Base-by-base conservation (phyloP, 495 filamentous ascomycete genomes). In the Pyrenopolyporus hunteri region DNA sequence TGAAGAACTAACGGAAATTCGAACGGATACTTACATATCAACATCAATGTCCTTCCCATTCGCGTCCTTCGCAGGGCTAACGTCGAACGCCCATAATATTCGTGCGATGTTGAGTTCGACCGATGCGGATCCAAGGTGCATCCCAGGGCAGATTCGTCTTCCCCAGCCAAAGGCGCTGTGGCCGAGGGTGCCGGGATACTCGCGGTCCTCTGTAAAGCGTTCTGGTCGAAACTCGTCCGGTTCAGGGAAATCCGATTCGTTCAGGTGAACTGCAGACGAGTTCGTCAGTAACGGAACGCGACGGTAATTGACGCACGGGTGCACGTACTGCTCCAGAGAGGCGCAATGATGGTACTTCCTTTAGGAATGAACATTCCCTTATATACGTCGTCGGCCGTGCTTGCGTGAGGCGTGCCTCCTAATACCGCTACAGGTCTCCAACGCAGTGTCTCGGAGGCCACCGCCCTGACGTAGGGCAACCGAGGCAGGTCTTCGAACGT, bases 131-230 rank as follows among this genome's bases (percentile, higher is more conserved):
- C 79, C 83, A 2, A 83, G 64, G 44, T 82, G 76, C 57, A 83
- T 78, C 0, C 82, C 83, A 3, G 82, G 81, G 52, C 83, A 85
- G 53, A 83, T 75, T n/a, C 83, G 75, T 0, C 83, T 72, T 10
- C 83, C 82, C 76, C 82, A 84, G 16, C 82, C 81, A 45, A 85
- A 84, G 0, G 81, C 82, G 65, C 81, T 83, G 56, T 84, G 82
- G 3, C 83, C 81, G 29, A 74, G 74, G 28, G 78, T 73, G 1
- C 78, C 77, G 5, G 81, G 81, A 37, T 84, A 85, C 0, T 79
- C 74, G 7, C 80, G 69, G 0, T 69, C 17, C 11, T 62, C 66
- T 7, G 74, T 33, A 29, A 80, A 78, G 10, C 78, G 69, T 49
- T 81, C 78, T 1, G 78, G 78, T 13, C 56, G 59, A 64, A 83